These are phyloP conservation scores for Phytophthora constricta DNA, from an alignment of 352 stramenopile genomes.

Conservation along the genomic window DNA sequence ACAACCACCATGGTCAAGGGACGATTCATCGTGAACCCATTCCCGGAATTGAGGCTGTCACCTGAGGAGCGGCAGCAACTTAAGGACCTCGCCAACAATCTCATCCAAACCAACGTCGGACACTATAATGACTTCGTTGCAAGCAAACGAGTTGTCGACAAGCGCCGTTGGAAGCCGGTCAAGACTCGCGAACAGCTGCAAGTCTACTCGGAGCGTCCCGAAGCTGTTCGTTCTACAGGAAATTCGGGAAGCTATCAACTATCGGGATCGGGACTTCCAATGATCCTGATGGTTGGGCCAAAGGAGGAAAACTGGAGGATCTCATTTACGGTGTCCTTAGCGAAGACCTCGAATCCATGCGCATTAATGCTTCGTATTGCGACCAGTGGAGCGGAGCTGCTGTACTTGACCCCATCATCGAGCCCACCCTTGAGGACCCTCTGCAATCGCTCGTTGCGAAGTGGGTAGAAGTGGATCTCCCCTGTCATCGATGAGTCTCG, in stretches of 20 bases:
- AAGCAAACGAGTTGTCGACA: conserved; percentile 26
- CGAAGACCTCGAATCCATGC: conserved; percentile 26
- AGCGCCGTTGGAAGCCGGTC: conserved; percentile 15
- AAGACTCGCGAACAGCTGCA: conserved; percentile 14
- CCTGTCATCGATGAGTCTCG: conserved; percentile 21
- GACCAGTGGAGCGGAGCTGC: conserved; percentile 16
- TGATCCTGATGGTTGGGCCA: conserved; percentile 21
- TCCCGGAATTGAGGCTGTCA: conserved; percentile 33
- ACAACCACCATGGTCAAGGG: conserved; percentile 23
- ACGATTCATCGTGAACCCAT: conserved; percentile 41
- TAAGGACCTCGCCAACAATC: conserved; percentile 26
- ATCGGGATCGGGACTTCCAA: conserved; percentile 15
- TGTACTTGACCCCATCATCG: conserved; percentile 7
- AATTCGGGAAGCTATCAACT: conserved; percentile 4
- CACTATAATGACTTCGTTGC: conserved; percentile 32
- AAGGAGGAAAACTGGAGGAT: conserved; percentile 27
- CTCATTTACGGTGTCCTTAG: conserved; percentile 34
- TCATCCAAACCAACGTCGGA: conserved; percentile 25
- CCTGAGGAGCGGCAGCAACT: conserved; percentile 19
- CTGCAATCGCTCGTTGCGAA: conserved; percentile 24
- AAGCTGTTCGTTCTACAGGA: conserved; percentile 10
- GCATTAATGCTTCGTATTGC: conserved; percentile 23
- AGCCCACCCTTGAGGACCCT: conserved; percentile 21
- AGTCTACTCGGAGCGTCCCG: conserved; percentile 16
- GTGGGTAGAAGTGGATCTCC: conserved; percentile 29